Conservation (phyloP, 768 basidiomycete species). For the Infundibulicybe gibba region DNA sequence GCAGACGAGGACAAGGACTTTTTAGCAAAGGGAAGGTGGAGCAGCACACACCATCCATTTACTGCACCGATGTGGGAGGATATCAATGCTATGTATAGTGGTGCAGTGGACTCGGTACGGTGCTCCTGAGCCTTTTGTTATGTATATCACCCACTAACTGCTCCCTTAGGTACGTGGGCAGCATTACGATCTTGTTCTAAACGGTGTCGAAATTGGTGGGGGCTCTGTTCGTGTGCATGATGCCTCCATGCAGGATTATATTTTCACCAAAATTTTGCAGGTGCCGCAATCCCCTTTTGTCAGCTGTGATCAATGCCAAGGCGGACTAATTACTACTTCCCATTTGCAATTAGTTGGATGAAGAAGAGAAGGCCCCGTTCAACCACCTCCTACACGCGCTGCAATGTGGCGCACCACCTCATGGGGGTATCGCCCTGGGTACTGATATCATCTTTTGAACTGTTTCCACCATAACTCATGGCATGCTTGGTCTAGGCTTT, state of each 20-base stretch:
- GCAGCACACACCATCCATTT: slow-evolving; percentile 93
- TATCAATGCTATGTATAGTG: slow-evolving; percentile 69
- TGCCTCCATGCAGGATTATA: slow-evolving; percentile 78
- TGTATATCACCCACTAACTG: not conserved
- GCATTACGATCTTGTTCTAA: slow-evolving; percentile 94
- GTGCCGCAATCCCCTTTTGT: slow-evolving; percentile 27
- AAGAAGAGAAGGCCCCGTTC: slow-evolving; percentile 73
- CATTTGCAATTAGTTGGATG: slow-evolving; percentile 51
- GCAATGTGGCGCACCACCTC: slow-evolving; percentile 88
- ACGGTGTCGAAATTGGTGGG: slow-evolving; percentile 92
- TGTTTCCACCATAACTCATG: slow-evolving; percentile 8
- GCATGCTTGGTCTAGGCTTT: slow-evolving; percentile 55
- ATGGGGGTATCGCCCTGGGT: slow-evolving; percentile 94
- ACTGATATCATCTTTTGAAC: slow-evolving; percentile 17
- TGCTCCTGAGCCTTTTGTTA: not conserved
- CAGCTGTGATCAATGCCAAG: too few species aligned
- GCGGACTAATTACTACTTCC: slow-evolving; percentile 6
- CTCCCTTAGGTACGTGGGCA: slow-evolving; percentile 82
- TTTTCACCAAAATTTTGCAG: slow-evolving; percentile 75
- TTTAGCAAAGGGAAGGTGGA: slow-evolving; percentile 84
- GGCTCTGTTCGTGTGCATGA: slow-evolving; percentile 94
- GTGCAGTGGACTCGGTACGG: slow-evolving; percentile 55
- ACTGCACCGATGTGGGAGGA: slow-evolving; percentile 95
- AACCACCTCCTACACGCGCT: slow-evolving; percentile 84
- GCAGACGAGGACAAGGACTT: slow-evolving; percentile 87